Evolutionary conservation across 2,329 filamentous ascomycete genomes (phyloP), one percentile per base, ranked within the genome.

Genomic region (Ceratocystis alfenasii): DNA sequence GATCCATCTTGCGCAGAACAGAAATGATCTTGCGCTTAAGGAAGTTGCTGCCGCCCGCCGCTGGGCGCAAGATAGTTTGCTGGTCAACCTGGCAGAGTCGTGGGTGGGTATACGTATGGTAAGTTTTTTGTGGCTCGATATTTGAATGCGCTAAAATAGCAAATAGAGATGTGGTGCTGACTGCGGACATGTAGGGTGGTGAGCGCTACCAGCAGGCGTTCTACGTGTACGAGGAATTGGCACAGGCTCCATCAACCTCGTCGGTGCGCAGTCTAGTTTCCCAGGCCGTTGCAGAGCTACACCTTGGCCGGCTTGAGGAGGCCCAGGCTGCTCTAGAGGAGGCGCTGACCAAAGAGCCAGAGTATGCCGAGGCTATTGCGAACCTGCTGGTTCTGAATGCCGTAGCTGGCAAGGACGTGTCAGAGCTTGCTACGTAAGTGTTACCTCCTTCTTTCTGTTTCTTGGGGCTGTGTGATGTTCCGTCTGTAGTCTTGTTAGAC

Each of bases 201-300:
- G 91, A 96, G 71, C 94, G 90, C 75, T 97, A 97, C 77, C 94
- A 97, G 73, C 89, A 94, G 73, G 87, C 93, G 20, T 97, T 95
- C 77, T 97, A 99, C 80, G 93, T 97, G 68, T 97, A 90, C 73
- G 93, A 97, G 77, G 94, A 99, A 76, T 84, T 97, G 62, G 93
- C 94, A 3, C 90, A 95, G 73, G 87, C 89, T 33, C 87, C 91
- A 1, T 86, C 89, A 41, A 91, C 89, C 20, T 86, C 90, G 62
- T 89, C 89, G 17, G 81, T 87, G 64, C 81, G 86, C 70, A 88
- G 85, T 20, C 83, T 96, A 65, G 85, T 96, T 68, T 87, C 90
- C 22, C 94, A 97, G 78, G 93, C 92, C 30, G 85, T 97, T 30
- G 88, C 90, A 28, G 93, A 99, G 76, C 78, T 97, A 64, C 94